phyloP scores from a whole-genome alignment of 177 flowering plant species.

The Telopea speciosissima region DNA sequence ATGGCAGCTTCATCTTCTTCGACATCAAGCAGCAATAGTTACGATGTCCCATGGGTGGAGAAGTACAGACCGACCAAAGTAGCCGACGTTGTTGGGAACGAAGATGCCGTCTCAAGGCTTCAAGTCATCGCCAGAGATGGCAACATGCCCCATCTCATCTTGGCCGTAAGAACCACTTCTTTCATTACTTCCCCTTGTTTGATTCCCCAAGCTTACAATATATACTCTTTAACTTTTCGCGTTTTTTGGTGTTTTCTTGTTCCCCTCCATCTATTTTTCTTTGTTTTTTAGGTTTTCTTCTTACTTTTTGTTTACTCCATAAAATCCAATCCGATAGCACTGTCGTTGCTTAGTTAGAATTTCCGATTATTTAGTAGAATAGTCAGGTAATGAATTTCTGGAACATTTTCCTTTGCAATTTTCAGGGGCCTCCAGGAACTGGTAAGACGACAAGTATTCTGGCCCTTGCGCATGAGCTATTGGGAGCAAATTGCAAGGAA shows the following conservation, averaged over 20 bases:
- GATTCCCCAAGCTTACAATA: too few relatives aligned
- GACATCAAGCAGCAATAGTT: conserved; percentile 25
- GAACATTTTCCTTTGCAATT: not conserved
- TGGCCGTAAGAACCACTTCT: conserved; percentile 39
- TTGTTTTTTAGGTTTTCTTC: too few relatives aligned
- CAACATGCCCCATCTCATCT: conserved; percentile 93
- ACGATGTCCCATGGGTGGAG: conserved; percentile 96
- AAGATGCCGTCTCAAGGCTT: conserved; percentile 83
- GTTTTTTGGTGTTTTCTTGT: too few relatives aligned
- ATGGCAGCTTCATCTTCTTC: conserved; percentile 19
- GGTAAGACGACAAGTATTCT: conserved; percentile 97
- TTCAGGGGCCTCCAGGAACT: conserved; percentile 96
- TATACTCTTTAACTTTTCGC: too few relatives aligned
- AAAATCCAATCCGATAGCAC: too few relatives aligned
- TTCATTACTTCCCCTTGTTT: too few relatives aligned
- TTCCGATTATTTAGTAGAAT: too few relatives aligned
- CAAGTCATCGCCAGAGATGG: conserved; percentile 94
- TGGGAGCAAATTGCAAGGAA: conserved; percentile 81
- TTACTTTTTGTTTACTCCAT: too few relatives aligned
- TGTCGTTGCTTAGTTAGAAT: too few relatives aligned
- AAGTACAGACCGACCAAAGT: conserved; percentile 85
- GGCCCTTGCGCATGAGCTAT: conserved; percentile 92
- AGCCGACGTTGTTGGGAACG: conserved; percentile 87
- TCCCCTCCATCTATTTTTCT: too few relatives aligned
- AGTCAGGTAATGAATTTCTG: not conserved